phyloP scores from a whole-genome alignment of 495 filamentous ascomycete species.

The Acidiella bohemica region DNA sequence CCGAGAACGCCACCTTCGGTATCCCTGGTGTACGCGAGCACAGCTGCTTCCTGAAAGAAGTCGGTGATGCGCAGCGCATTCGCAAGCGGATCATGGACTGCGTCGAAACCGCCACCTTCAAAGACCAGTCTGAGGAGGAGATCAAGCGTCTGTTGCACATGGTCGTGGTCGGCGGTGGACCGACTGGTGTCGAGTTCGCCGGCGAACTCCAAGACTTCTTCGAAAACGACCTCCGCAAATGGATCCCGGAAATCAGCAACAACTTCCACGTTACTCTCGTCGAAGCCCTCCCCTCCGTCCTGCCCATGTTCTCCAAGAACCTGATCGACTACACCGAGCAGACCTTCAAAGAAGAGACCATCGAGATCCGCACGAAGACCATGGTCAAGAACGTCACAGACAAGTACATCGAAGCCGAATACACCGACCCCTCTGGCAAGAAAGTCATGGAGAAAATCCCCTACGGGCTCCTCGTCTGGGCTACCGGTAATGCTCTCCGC shows the following conservation, averaged over 20 bases:
- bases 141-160: conserved; percentile 91
- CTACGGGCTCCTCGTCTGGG: conserved; percentile 95
- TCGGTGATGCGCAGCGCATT: conserved; percentile 85
- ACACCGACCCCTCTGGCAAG: conserved; percentile 69
- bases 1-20: conserved; percentile 96
- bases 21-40: conserved; percentile 91
- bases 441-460: conserved; percentile 72
- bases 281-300: conserved; percentile 93
- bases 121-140: conserved; percentile 85
- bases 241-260: conserved; percentile 85
- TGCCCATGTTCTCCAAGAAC: conserved; percentile 98
- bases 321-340: conserved; percentile 98
- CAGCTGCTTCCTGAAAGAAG: conserved; percentile 97
- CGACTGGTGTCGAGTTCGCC: conserved; percentile 95
- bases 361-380: conserved; percentile 92
- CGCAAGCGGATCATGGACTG: conserved; percentile 99
- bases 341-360: conserved; percentile 96
- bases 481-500: conserved; percentile 90
- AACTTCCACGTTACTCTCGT: conserved; percentile 95
- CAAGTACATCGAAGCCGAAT: conserved; percentile 85
- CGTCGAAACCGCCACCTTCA: conserved; percentile 95
- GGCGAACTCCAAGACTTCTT: conserved; percentile 98
- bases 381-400: conserved; percentile 97
- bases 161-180: conserved; percentile 97
- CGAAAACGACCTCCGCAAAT: conserved; percentile 91